Base-by-base conservation (phyloP, 129 eudicot genomes). In the Flaveria trinervia region DNA sequence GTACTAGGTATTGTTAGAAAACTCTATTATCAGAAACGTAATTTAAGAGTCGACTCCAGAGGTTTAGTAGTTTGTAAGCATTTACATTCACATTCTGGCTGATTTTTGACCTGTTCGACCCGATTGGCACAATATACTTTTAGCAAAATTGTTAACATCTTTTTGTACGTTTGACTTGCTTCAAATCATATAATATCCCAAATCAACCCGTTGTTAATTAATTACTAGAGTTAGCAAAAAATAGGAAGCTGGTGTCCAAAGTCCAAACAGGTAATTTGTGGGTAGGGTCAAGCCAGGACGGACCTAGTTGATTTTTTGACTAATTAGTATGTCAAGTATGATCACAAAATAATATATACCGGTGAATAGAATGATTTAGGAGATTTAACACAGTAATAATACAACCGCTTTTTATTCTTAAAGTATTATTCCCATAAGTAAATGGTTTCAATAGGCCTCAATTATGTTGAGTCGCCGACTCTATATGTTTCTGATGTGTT, bases 401-500 rank as follows among this genome's bases (percentile, higher is more conserved):
- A 30, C 65, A 57, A 14, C 12, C 22, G 8, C 41, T 36, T 36
- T 36, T 36, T 36, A 36, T 28, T 17, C 7, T 33, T 5, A 14
- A 59, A 7, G 16, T 51, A 11, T 48, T 20, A 7, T 2, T 1
- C 2, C 14, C 18, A 23, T 9, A 3, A 46, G 18, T 13, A 46
- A 14, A 46, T 3, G 22, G 41, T 18, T 49, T 5, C 3, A 48
- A 45, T 10, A 26, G 3, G 4, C 39, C 22, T 43, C 74, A 23
- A 18, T 46, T 25, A 23, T 22, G 41, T 22, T 20, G 46, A 18
- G n/a, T 18, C 46, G 2, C 20, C 23, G 8, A 41, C 22, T 26
- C 18, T 46, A 7, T 11, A 9, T 7, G 65, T 52, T 71, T 60
- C 79, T 69, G 16, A 56, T 68, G 16, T 57, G 68, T 77, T 71